Evolutionary conservation across 1,139 yeast genomes (phyloP).

Genomic region (Yamadazyma membranifaciens): DNA sequence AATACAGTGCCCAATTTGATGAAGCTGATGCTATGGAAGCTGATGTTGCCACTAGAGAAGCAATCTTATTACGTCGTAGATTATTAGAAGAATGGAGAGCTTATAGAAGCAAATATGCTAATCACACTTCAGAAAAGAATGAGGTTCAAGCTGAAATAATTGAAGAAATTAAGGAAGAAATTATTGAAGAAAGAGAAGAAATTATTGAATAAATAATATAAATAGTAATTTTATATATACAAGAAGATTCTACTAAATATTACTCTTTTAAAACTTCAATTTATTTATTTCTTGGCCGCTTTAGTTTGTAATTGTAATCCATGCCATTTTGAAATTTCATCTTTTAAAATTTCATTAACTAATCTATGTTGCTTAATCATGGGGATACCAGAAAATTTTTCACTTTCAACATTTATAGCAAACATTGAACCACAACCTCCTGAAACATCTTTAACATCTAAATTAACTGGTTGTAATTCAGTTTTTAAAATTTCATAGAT

Average conservation of each 20-base stretch:
- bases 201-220: conserved; percentile 48
- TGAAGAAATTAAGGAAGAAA: conserved; percentile 65
- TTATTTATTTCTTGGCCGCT: conserved; percentile 19
- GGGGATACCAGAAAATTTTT: conserved; percentile 70
- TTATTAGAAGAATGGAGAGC: conserved; percentile 82
- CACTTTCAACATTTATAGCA: conserved; percentile 76
- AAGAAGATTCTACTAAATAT: no score
- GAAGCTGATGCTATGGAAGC: conserved; percentile 97
- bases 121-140: conserved; percentile 46
- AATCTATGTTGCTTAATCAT: conserved; percentile 90
- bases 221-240: no score
- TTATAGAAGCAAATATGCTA: conserved; percentile 65
- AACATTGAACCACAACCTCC: conserved; percentile 99
- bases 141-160: conserved; percentile 63
- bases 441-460: conserved; percentile 76
- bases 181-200: conserved; percentile 81
- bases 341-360: conserved; percentile 78
- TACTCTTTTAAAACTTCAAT: no score
- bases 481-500: conserved; percentile 55
- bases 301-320: conserved; percentile 85
- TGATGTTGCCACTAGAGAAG: conserved; percentile 86
- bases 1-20: conserved; percentile 90
- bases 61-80: conserved; percentile 80
- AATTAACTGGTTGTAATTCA: conserved; percentile 55
- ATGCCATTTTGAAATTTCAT: conserved; percentile 91